Evolutionary conservation across 2,329 filamentous ascomycete species (phyloP).

Genomic region (Dothideomycetidae sp.): DNA sequence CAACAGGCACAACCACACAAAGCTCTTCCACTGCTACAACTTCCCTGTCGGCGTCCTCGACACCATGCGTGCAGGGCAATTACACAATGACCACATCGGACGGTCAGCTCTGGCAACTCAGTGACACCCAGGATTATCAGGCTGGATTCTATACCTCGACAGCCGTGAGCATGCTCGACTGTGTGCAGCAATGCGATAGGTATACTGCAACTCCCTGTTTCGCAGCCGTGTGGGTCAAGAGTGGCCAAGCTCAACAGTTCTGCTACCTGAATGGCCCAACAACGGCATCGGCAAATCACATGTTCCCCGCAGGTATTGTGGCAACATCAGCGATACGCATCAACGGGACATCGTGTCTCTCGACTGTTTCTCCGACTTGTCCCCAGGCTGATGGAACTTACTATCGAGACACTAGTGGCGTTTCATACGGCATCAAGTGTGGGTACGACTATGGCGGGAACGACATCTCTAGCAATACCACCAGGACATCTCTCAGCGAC

Average conservation of each 20-base stretch:
- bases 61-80: neutral
- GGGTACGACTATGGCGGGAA: neutral
- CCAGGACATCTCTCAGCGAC: neutral
- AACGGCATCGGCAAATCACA: neutral
- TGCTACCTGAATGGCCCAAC: constrained; percentile 1
- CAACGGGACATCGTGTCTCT: neutral
- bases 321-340: neutral
- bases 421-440: constrained; percentile 2
- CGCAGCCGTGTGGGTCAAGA: constrained; percentile 4
- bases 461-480: constrained; percentile 1
- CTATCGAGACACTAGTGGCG: neutral
- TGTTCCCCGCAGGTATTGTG: constrained; percentile 1
- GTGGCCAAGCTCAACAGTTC: neutral
- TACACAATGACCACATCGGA: neutral
- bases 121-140: constrained; percentile 2
- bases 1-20: neutral
- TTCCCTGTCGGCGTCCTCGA: neutral
- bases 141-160: neutral
- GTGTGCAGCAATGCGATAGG: neutral
- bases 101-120: constrained; percentile 2
- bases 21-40: neutral
- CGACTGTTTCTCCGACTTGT: neutral
- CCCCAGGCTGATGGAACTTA: neutral
- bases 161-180: neutral
- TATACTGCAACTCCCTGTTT: neutral